A percentile compares a stretch with the other conserved stretches of the same genome.
Conservation (phyloP, 441 rosid species). For the Sinapis alba region DNA sequence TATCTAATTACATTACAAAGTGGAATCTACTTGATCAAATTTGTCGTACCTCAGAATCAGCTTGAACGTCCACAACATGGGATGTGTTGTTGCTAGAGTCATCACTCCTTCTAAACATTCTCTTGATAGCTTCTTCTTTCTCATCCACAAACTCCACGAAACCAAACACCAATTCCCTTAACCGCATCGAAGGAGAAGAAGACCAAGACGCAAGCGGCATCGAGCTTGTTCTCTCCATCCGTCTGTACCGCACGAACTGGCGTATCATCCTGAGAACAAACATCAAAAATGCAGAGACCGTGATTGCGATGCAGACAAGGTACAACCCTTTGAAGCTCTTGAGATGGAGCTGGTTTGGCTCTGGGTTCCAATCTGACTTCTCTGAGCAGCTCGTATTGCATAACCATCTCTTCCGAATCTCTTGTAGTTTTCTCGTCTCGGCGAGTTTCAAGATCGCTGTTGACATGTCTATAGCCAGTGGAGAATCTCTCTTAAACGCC, state of each 20-base stretch:
- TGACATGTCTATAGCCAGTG: constrained; percentile 74
- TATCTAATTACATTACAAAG: constrained; percentile 17
- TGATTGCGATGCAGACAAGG: constrained; percentile 55
- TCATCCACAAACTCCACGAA: constrained; percentile 76
- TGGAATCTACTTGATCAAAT: constrained; percentile 19
- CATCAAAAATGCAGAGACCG: constrained; percentile 52
- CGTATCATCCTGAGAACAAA: constrained; percentile 56
- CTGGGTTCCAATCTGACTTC: constrained; percentile 33
- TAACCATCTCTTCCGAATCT: constrained; percentile 67
- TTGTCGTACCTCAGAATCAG: constrained; percentile 37
- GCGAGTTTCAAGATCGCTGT: constrained; percentile 84
- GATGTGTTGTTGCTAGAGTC: constrained; percentile 39
- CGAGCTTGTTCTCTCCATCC: constrained; percentile 38
- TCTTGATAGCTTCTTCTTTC: constrained; percentile 86
- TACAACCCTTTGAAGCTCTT: constrained; percentile 86
- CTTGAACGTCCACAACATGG: constrained; percentile 31
- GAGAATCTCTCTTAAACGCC: constrained; percentile 82
- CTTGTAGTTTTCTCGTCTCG: constrained; percentile 67
- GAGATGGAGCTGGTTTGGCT: constrained; percentile 67
- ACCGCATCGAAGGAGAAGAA: constrained; percentile 37
- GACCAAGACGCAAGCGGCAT: constrained; percentile 26
- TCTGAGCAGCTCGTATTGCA: constrained; percentile 57
- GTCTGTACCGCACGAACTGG: constrained; percentile 59
- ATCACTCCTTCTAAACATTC: constrained; percentile 46
- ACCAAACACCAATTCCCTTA: constrained; percentile 46